phyloP scores from a whole-genome alignment of 345 rosid genomes.

The Gossypium raimondii region DNA sequence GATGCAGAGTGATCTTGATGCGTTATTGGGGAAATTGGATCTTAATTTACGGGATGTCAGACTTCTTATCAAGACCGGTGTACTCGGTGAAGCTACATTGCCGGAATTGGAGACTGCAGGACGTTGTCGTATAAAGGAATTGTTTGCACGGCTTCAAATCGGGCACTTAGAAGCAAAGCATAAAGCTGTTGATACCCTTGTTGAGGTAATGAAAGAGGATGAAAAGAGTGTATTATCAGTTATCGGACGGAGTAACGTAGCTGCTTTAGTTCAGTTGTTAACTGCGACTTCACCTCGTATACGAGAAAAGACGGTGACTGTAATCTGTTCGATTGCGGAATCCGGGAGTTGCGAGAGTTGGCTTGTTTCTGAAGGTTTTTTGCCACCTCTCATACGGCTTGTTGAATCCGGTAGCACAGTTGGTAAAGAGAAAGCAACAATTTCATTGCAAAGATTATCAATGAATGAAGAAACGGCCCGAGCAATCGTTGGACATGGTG shows the following conservation, averaged over 20 bases:
- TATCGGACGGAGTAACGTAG: slow-evolving; percentile 62
- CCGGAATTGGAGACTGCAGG: slow-evolving; percentile 39
- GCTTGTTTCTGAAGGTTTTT: slow-evolving; percentile 78
- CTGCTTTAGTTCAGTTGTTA: slow-evolving; percentile 69
- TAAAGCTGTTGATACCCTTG: slow-evolving; percentile 66
- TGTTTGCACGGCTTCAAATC: slow-evolving; percentile 90
- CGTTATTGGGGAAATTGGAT: slow-evolving; percentile 71
- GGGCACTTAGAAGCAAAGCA: slow-evolving; percentile 93
- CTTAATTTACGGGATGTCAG: slow-evolving; percentile 76
- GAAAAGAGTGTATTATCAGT: slow-evolving; percentile 58
- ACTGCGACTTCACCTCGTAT: slow-evolving; percentile 70
- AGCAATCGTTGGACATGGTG: slow-evolving; percentile 85
- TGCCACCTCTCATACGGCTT: slow-evolving; percentile 79
- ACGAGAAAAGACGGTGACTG: slow-evolving; percentile 65
- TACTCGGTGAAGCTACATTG: slow-evolving; percentile 69
- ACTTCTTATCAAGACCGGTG: slow-evolving; percentile 81
- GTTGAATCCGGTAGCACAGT: slow-evolving; percentile 66
- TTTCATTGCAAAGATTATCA: slow-evolving; percentile 76
- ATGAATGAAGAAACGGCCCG: slow-evolving; percentile 71
- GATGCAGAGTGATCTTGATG: slow-evolving; percentile 96
- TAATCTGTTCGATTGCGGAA: slow-evolving; percentile 70
- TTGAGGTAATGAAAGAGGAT: slow-evolving; percentile 81
- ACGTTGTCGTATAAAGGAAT: slow-evolving; percentile 48
- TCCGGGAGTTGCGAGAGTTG: slow-evolving; percentile 74
- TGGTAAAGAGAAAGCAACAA: slow-evolving; percentile 77